Percentiles rank a stretch among this genome's conserved stretches.
These are phyloP conservation scores for Xylariaceae sp. DNA, from an alignment of 2,329 filamentous ascomycete genomes.

Conservation along the genomic window DNA sequence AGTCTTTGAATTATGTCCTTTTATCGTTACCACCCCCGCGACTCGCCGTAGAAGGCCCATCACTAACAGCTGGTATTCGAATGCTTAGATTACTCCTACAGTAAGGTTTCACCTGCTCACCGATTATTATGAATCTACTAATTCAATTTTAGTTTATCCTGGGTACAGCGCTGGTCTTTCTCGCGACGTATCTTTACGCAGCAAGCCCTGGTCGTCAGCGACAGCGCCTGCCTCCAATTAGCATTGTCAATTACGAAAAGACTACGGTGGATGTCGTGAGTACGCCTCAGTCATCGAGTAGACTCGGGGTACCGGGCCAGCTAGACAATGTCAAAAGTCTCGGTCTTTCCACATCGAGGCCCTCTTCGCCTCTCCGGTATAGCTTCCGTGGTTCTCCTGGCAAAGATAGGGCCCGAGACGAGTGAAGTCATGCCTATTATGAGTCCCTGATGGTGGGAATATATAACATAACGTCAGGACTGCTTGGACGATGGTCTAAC, in stretches of 20 bases:
- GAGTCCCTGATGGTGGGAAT: not conserved
- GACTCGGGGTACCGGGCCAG: constrained; percentile 29
- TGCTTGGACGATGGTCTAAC: not conserved
- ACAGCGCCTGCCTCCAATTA: constrained; percentile 59
- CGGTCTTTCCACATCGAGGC: constrained; percentile 32
- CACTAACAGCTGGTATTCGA: not conserved
- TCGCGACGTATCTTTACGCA: constrained; percentile 81
- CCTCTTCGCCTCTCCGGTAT: constrained; percentile 30
- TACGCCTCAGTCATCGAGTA: constrained; percentile 28
- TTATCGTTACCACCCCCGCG: not conserved
- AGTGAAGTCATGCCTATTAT: constrained; percentile 17
- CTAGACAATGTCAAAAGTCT: constrained; percentile 27
- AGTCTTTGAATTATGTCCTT: not conserved
- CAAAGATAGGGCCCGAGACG: constrained; percentile 29
- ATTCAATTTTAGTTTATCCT: constrained; percentile 61
- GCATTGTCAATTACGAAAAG: constrained; percentile 73
- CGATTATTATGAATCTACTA: not conserved
- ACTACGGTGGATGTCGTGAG: constrained; percentile 48
- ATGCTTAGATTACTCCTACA: constrained; percentile 52
- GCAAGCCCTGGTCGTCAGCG: constrained; percentile 52
- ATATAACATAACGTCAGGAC: too few species aligned
- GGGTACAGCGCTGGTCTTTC: constrained; percentile 72
- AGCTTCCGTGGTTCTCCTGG: constrained; percentile 26
- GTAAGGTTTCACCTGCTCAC: constrained; percentile 46
- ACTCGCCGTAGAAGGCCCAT: not conserved